Evolutionary conservation across 768 basidiomycete species (phyloP).

Genomic region (Harrya chromipes): DNA sequence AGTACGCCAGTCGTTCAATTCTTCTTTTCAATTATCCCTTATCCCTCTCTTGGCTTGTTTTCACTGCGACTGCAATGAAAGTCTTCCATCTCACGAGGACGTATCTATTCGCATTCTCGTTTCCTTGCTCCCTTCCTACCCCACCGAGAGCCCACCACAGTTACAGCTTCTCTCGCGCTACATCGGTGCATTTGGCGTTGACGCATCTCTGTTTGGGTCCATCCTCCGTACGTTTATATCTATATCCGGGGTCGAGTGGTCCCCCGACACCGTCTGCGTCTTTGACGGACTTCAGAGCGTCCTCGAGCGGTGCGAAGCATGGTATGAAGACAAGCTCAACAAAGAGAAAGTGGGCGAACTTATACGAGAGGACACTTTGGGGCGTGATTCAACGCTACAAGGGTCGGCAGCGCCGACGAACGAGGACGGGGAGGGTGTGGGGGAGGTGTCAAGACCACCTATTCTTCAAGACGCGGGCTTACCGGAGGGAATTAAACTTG

Average conservation of each 20-base stretch:
- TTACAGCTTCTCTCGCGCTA: slow-evolving; percentile 84
- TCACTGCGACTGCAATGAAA: slow-evolving; percentile 16
- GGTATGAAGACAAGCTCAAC: slow-evolving; percentile 70
- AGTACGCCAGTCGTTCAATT: slow-evolving; percentile 42
- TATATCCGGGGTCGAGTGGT: slow-evolving; percentile 72
- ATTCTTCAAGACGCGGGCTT: slow-evolving; percentile 27
- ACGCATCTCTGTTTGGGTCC: slow-evolving; percentile 69
- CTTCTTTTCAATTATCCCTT: not conserved
- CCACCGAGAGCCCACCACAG: slow-evolving; percentile 66
- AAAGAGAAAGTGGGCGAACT: slow-evolving; percentile 53
- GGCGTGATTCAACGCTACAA: slow-evolving; percentile 15
- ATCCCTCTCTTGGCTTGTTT: not conserved
- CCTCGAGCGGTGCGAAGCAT: slow-evolving; percentile 58
- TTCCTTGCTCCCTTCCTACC: slow-evolving; percentile 60
- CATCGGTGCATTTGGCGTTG: slow-evolving; percentile 74
- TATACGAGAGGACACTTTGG: slow-evolving; percentile 49
- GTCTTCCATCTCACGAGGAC: slow-evolving; percentile 53
- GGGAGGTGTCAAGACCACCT: not conserved
- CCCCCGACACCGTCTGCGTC: slow-evolving; percentile 69
- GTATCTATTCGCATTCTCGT: slow-evolving; percentile 54
- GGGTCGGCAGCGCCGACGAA: slow-evolving; percentile 4
- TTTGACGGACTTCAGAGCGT: slow-evolving; percentile 85
- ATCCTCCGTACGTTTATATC: slow-evolving; percentile 83
- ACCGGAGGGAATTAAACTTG: slow-evolving; percentile 63
- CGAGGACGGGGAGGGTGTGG: slow-evolving; percentile 4